phyloP scores from a whole-genome alignment of 2,329 filamentous ascomycete genomes.

The Paecilomyces dactylethromorphus region DNA sequence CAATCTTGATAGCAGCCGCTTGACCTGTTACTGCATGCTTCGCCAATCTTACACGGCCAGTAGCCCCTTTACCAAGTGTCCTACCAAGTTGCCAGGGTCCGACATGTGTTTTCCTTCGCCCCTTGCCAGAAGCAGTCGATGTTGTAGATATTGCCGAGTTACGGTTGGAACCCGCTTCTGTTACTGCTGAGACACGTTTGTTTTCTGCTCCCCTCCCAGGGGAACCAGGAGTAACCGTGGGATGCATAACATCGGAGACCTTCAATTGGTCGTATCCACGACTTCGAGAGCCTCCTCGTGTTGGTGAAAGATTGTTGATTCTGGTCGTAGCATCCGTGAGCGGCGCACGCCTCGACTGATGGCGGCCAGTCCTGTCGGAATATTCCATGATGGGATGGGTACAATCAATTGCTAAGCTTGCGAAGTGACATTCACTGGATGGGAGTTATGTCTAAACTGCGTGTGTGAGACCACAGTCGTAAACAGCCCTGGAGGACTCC shows the following conservation, averaged over 20 bases:
- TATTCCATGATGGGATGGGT: conserved; percentile 19
- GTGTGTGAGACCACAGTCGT: neutral
- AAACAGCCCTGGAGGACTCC: neutral
- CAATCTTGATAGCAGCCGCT: conserved; percentile 88
- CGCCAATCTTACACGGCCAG: conserved; percentile 78
- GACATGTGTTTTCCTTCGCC: conserved; percentile 64
- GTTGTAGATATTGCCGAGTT: conserved; percentile 49
- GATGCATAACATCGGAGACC: conserved; percentile 21
- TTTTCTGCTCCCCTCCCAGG: conserved; percentile 27
- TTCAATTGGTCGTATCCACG: conserved; percentile 11
- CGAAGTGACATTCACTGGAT: neutral
- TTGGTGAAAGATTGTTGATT: conserved; percentile 36
- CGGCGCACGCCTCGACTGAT: conserved; percentile 27
- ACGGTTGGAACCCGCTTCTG: conserved; percentile 45
- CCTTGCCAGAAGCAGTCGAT: conserved; percentile 49
- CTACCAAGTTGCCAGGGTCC: conserved; percentile 91
- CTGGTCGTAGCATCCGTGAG: conserved; percentile 45
- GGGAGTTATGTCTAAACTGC: neutral
- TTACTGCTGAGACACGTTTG: conserved; percentile 48
- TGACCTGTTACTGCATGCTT: conserved; percentile 73
- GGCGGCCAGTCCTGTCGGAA: conserved; percentile 3
- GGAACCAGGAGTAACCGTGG: conserved; percentile 9
- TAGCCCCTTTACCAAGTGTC: conserved; percentile 83
- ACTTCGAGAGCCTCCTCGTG: conserved; percentile 9
- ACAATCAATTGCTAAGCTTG: neutral